Evolutionary conservation across 1,284 basidiomycete species (phyloP), one percentile per base, ranked within the genome.

Genomic region (Pyrrhoderma noxium): DNA sequence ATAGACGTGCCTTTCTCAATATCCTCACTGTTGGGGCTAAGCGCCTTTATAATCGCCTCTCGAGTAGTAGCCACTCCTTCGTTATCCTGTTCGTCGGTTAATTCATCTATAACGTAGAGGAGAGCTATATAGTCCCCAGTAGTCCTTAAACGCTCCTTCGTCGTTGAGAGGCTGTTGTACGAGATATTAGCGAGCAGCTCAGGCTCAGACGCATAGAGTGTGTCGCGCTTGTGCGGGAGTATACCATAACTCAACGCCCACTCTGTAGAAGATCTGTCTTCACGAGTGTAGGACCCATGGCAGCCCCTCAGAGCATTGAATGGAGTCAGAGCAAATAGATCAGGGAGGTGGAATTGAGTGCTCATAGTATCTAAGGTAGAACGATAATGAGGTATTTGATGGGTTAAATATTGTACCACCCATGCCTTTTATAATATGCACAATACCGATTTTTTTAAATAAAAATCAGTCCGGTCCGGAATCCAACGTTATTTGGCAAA

Each of bases 31-130:
- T n/a, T n/a, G n/a, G n/a, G n/a, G n/a, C 7, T 31, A 5, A 84
- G 71, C 11, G 73, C 72, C 48, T 75, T 71, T 50, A 78, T 65
- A 55, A 80, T 75, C 36, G 78, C 80, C 37, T 66, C 63, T 37
- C 71, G 67, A 16, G 50, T 46, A 13, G 16, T 45, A 27, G 21
- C 40, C 3, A 79, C 81, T 49, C 77, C 80, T 51, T 65, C 64
- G 19, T 75, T 75, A 57, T 68, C 72, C 65, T 82, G 80, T 44
- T 81, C 80, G 59, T 85, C 82, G 60, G 78, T 82, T 54, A 82
- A 70, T 63, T 85, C 82, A 61, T 85, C 83, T 48, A 83, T 69
- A 41, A 80, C 77, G 64, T 82, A 85, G n/a, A 85, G 71, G 14
- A 80, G 65, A 57, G 82, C 81, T 56, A 83, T 71, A 55, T 80